phyloP scores from a whole-genome alignment of 306 rosid species.

The Pyrus betulifolia region DNA sequence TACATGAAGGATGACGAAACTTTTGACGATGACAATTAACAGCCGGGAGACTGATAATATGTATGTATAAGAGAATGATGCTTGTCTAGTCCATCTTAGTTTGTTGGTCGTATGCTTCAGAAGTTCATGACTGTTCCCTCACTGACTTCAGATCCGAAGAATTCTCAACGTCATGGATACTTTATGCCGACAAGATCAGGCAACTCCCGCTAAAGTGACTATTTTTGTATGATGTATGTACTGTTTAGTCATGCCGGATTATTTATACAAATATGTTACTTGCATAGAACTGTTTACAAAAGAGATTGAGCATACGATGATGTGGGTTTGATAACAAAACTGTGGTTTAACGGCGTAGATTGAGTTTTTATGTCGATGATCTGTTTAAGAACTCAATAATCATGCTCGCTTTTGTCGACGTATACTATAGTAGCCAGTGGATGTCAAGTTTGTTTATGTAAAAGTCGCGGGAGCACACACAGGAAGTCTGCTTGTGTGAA shows the following conservation, averaged over 20 bases:
- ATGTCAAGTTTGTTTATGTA: background rate
- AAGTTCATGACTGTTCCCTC: background rate
- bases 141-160: background rate
- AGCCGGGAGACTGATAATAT: background rate
- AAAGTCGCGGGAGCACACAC: background rate
- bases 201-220: background rate
- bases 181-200: background rate
- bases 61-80: conserved; percentile 4
- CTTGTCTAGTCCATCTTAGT: background rate
- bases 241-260: background rate
- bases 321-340: background rate
- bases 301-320: background rate
- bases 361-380: background rate
- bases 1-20: conserved; percentile 77
- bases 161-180: background rate
- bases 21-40: conserved; percentile 27
- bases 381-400: background rate
- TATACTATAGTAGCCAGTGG: background rate
- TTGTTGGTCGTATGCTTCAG: background rate
- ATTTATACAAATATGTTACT: background rate
- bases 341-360: background rate
- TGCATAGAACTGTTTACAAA: background rate
- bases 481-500: background rate
- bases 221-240: background rate
- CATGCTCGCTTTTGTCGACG: background rate